Evolutionary conservation across 495 filamentous ascomycete genomes (phyloP), one percentile per base, ranked within the genome.

Genomic region (Penicillium longicatenatum): DNA sequence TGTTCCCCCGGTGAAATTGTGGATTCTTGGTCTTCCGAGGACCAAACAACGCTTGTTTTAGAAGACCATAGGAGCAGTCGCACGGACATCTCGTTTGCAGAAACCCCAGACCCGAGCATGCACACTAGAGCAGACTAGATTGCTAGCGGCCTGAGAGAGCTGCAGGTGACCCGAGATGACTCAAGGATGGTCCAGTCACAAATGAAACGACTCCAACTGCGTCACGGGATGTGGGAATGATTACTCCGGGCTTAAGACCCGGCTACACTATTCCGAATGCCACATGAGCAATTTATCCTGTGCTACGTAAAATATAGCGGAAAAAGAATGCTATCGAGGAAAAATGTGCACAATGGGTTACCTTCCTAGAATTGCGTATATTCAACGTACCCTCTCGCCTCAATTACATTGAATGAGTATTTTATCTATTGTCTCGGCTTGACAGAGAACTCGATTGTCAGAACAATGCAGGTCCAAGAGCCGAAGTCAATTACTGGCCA

Each of bases 71-170:
- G 22, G 24, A 29, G 12, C 6, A 52, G 22, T 60, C 63, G 66
- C 66, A 69, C 66, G 59, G 66, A 69, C 66, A 62, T 59, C 54
- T 69, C 66, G 55, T 69, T 62, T 69, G 66, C 63, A 69, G 66
- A 69, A 66, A 55, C 66, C 63, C 63, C 66, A 55, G 65, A 66
- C 57, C 55, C 14, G 63, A 54, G 53, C 52, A 62, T 55, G 55
- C 62, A 22, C 66, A 33, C 55, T 59, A 63, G 53, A 41, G 49
- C 48, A 44, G 45, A 58, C 54, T 65, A 62, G 57, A 17, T 52
- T 52, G 59, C 59, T 63, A 68, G 63, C 45, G 54, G 57, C 52
- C 62, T 67, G 50, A 54, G 59, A 52, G 44, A 26, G 60, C 64
- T 62, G 66, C 66, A 69, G 66, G 66, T 69, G 66, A 69, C 66